Evolutionary conservation across 768 basidiomycete species (phyloP), one percentile per base, ranked within the genome.

Genomic region (Lentinula raphanica): DNA sequence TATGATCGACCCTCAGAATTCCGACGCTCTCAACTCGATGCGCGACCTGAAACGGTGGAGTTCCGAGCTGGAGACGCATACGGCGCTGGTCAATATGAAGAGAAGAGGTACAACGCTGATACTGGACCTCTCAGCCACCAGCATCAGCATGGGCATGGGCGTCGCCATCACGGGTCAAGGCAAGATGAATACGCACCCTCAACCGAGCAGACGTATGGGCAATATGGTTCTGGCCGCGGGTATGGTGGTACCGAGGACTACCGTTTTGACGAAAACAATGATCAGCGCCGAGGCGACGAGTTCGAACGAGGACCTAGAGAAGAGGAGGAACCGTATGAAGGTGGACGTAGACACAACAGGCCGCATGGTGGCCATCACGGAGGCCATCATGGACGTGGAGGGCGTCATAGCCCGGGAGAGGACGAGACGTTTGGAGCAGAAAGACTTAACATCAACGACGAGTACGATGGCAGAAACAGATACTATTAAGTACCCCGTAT

Each of bases 401-500:
- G 56, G 29, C 60, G 61, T 53, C 55, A 64, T 54, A 61, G 59
- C 46, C 60, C 55, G 21, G 60, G 60, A 39, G 60, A 66, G 44
- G 59, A 63, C 36, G 53, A 58, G 25, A 49, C 55, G 15, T 63
- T 64, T 54, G 64, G 63, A n/a, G 51, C 58, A 49, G 59, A 60
- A 51, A 17, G 56, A 38, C 6, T 46, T 36, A 32, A 58, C 35
- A 60, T 62, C 27, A 59, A 61, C 27, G 56, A 61, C 38, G 61
- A 62, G 38, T 27, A 31, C 25, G 45, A 44, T 35, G 58, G 64
- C 53, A 63, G 64, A 29, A 71, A 69, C 11, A 63, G 63, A 42
- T 60, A 60, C 50, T 59, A 62, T 45, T 61, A 69, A 36, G n/a
- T n/a, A n/a, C n/a, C n/a, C 32, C 13, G 32, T 8, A 64, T 61